Evolutionary conservation across 345 rosid species (phyloP).

Genomic region (Cochlearia excelsa): DNA sequence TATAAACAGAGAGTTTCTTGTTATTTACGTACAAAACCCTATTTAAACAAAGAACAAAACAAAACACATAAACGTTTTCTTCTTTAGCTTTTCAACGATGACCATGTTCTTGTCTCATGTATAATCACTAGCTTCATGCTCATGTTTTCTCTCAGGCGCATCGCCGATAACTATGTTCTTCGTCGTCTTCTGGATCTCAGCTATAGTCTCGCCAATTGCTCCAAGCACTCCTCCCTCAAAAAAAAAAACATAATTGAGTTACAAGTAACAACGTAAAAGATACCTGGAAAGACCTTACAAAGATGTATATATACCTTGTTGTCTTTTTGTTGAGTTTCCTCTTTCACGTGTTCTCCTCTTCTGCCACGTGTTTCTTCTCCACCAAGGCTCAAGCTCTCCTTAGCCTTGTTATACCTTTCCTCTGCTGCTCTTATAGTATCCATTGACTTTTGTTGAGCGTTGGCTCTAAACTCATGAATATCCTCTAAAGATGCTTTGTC

Average conservation of each 20-base stretch:
- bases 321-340: slow-evolving; percentile 46
- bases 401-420: slow-evolving; percentile 49
- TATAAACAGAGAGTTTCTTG: slow-evolving; percentile 14
- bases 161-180: slow-evolving; percentile 50
- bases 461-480: slow-evolving; percentile 41
- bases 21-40: slow-evolving; percentile 19
- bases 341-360: slow-evolving; percentile 37
- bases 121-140: slow-evolving; percentile 22
- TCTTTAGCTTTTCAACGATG: slow-evolving; percentile 13
- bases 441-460: slow-evolving; percentile 54
- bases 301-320: slow-evolving; percentile 28
- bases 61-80: background rate
- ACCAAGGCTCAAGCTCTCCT: slow-evolving; percentile 35
- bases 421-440: slow-evolving; percentile 48
- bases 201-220: slow-evolving; percentile 77
- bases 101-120: slow-evolving; percentile 8
- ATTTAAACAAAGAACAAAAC: background rate
- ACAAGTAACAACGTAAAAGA: slow-evolving; percentile 16
- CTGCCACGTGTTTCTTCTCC: slow-evolving; percentile 23
- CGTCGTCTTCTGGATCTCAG: slow-evolving; percentile 61
- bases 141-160: slow-evolving; percentile 15
- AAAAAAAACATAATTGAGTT: slow-evolving; percentile 10
- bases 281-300: background rate
- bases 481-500: slow-evolving; percentile 44
- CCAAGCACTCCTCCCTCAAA: slow-evolving; percentile 43